phyloP scores from a whole-genome alignment of 1,284 basidiomycete species.

The Leccinum pachyderme region DNA sequence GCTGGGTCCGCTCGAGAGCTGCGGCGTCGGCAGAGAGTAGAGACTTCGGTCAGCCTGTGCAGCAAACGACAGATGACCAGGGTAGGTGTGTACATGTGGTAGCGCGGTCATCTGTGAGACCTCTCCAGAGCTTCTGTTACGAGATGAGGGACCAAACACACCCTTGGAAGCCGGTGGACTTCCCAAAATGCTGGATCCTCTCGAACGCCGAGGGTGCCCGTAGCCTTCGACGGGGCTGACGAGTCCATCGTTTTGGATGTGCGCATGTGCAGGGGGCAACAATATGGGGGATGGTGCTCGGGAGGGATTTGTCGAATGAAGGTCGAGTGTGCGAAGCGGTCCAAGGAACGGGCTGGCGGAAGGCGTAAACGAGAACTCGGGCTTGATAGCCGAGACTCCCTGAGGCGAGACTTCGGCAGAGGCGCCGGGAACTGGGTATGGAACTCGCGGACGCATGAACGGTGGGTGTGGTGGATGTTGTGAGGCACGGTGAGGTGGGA shows the following conservation, averaged over 20 bases:
- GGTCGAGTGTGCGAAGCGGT: constrained; percentile 71
- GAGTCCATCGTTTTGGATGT: constrained; percentile 23
- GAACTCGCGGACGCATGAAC: constrained; percentile 20
- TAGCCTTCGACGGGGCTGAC: constrained; percentile 37
- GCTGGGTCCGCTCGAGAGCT: constrained; percentile 59
- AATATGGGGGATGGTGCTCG: constrained; percentile 67
- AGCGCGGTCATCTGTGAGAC: constrained; percentile 26
- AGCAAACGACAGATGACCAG: constrained; percentile 31
- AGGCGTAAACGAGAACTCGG: constrained; percentile 49
- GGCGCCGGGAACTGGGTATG: constrained; percentile 20
- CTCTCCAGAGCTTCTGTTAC: constrained; percentile 34
- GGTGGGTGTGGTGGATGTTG: constrained; percentile 27
- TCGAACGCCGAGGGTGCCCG: constrained; percentile 20
- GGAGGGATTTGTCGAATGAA: constrained; percentile 64
- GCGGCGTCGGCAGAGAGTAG: constrained; percentile 50
- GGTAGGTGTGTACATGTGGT: constrained; percentile 35
- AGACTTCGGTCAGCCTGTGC: constrained; percentile 35
- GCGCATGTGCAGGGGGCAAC: constrained; percentile 49
- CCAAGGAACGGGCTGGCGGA: constrained; percentile 85
- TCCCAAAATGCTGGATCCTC: constrained; percentile 36
- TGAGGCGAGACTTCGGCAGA: constrained; percentile 30
- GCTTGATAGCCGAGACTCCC: constrained; percentile 23
- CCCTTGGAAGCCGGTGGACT: constrained; percentile 40
- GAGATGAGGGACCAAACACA: constrained; percentile 24
- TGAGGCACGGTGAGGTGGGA: constrained; percentile 34